Evolutionary conservation across 1,284 basidiomycete genomes (phyloP).

Genomic region (Heterobasidion occidentale): DNA sequence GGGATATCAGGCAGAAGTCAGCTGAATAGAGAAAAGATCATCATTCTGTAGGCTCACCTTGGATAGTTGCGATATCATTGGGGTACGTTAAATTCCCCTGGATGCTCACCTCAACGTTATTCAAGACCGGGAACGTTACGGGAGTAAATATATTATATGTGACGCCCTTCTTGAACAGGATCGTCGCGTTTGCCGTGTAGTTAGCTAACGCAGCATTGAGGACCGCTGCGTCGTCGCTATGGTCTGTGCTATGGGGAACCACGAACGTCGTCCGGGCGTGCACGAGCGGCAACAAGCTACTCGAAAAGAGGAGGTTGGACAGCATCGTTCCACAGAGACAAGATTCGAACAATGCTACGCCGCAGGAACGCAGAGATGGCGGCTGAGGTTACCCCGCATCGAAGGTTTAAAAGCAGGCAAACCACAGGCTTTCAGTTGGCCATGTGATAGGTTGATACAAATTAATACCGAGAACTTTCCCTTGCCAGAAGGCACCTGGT

Average conservation of each 20-base stretch:
- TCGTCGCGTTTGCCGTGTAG: conserved; percentile 38
- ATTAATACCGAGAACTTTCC: too few relatives aligned
- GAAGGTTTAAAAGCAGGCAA: too few relatives aligned
- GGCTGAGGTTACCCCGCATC: too few relatives aligned
- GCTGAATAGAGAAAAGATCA: neutral
- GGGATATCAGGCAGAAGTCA: neutral
- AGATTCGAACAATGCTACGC: too few relatives aligned
- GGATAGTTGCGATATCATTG: conserved; percentile 41
- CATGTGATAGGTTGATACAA: too few relatives aligned
- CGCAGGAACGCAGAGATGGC: too few relatives aligned
- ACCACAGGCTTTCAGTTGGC: too few relatives aligned
- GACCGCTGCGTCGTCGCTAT: conserved; percentile 43
- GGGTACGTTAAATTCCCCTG: conserved; percentile 55
- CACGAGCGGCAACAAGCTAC: neutral
- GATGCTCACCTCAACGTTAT: conserved; percentile 48
- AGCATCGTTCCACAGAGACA: neutral
- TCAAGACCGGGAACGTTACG: conserved; percentile 44
- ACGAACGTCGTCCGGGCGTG: conserved; percentile 39
- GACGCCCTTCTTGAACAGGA: conserved; percentile 45
- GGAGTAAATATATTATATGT: conserved; percentile 55
- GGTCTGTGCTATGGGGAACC: conserved; percentile 37
- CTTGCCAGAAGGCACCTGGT: too few relatives aligned
- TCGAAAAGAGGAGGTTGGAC: neutral
- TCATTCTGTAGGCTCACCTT: conserved; percentile 27
- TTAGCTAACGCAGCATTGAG: conserved; percentile 33